Evolutionary conservation across 2,329 filamentous ascomycete species (phyloP).

Genomic region (Aspergillus calidoustus): DNA sequence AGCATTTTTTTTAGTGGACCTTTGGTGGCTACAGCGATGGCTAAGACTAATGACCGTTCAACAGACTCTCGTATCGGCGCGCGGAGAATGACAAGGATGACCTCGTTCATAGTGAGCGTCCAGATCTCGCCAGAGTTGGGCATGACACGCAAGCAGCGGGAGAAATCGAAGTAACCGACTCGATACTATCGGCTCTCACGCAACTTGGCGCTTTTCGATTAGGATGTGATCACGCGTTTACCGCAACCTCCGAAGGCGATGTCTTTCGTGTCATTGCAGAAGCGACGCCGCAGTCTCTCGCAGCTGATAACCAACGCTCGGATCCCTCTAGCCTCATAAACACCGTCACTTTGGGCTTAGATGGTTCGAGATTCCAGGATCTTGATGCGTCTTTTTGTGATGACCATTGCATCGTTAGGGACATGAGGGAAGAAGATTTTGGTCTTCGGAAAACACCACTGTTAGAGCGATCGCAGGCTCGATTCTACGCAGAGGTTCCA

Average conservation of each 20-base stretch:
- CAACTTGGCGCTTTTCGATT: constrained; percentile 54
- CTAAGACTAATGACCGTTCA: constrained; percentile 13
- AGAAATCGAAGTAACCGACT: constrained; percentile 22
- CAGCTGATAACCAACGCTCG: constrained; percentile 20
- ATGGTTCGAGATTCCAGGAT: neutral
- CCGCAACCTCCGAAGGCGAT: constrained; percentile 55
- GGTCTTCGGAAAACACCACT: constrained; percentile 35
- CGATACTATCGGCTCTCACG: constrained; percentile 52
- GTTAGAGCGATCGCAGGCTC: constrained; percentile 39
- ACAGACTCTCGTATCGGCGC: constrained; percentile 5
- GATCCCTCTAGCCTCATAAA: constrained; percentile 28
- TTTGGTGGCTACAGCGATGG: constrained; percentile 3
- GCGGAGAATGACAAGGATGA: neutral
- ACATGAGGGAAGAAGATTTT: constrained; percentile 40
- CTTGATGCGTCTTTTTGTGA: neutral
- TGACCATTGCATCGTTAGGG: constrained; percentile 36
- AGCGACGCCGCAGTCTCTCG: constrained; percentile 46
- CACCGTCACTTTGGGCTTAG: constrained; percentile 4
- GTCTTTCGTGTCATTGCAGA: constrained; percentile 56
- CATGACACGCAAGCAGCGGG: neutral
- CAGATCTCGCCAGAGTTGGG: neutral
- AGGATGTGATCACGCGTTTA: constrained; percentile 45
- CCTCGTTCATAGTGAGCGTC: neutral
- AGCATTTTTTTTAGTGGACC: neutral
- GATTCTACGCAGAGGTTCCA: constrained; percentile 64